Evolutionary conservation across 2,329 filamentous ascomycete species (phyloP).

Genomic region (Cladophialophora psammophila): DNA sequence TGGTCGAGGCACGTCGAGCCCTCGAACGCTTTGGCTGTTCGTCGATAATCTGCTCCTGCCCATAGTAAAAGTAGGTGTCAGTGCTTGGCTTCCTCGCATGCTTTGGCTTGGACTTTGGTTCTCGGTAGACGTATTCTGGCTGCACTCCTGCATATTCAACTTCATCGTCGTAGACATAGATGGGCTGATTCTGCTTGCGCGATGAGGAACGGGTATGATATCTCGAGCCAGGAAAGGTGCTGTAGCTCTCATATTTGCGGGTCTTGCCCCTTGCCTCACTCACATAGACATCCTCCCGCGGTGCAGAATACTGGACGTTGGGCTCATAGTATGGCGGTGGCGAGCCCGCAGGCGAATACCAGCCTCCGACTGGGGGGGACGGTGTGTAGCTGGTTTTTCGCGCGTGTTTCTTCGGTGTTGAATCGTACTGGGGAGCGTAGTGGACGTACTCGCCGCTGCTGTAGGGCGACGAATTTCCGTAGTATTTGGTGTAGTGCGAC

Average conservation of each 20-base stretch:
- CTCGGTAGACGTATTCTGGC: slow-evolving; percentile 55
- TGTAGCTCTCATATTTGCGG: slow-evolving; percentile 48
- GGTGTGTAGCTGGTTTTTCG: slow-evolving; percentile 65
- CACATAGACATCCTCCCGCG: slow-evolving; percentile 69
- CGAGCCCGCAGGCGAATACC: slow-evolving; percentile 53
- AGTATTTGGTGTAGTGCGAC: slow-evolving; percentile 42
- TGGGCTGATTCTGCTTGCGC: slow-evolving; percentile 58
- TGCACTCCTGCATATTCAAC: slow-evolving; percentile 62
- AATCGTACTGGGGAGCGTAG: slow-evolving; percentile 41
- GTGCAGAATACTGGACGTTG: slow-evolving; percentile 58
- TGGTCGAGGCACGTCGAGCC: slow-evolving; percentile 63
- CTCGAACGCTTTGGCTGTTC: slow-evolving; percentile 59
- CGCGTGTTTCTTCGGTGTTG: slow-evolving; percentile 59
- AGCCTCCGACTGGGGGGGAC: slow-evolving; percentile 47
- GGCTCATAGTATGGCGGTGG: slow-evolving; percentile 56
- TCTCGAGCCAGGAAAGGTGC: slow-evolving; percentile 58
- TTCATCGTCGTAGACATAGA: slow-evolving; percentile 60
- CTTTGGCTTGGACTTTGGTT: slow-evolving; percentile 54
- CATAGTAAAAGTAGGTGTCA: slow-evolving; percentile 61
- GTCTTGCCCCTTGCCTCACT: slow-evolving; percentile 62
- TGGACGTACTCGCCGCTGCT: slow-evolving; percentile 41
- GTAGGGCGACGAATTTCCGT: slow-evolving; percentile 46
- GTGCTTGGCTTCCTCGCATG: slow-evolving; percentile 54
- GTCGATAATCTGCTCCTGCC: slow-evolving; percentile 64
- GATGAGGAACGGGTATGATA: slow-evolving; percentile 46